Evolutionary conservation across 75 land plant species (phyloP), one percentile per base, ranked within the genome.

Genomic region (Larix kaempferi): DNA sequence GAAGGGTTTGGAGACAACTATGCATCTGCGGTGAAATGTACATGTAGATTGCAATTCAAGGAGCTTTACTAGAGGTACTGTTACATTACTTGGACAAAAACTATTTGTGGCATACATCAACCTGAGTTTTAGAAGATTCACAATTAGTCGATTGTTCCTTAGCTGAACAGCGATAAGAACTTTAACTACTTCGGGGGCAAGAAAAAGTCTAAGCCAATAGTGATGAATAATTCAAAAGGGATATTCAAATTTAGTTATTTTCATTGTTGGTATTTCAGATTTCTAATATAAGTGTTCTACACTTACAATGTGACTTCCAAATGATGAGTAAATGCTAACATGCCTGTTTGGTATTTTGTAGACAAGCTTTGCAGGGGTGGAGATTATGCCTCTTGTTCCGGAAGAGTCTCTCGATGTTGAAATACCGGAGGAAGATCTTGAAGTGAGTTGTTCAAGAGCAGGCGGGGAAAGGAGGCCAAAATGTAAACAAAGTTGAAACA

Each of bases 401-500:
- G 99, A 97, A 76, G 91, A 89, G 56, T 89, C 92, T 8, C 14
- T 93, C 59, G 77, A 89, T 76, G 91, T 97, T 72, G 94, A 95
- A 29, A 89, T 97, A 56, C 94, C 99, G 1, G 99, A 97, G 26
- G 88, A 94, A 66, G 98, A 97, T 69, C 85, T 97, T 64, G 98
- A 97, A 29, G 91, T 97, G 44, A 84, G 86, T 39, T 86, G 73
- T 69, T 74, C 91, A 54, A 82, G 98, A 88, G 95, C 99, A 19
- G 99, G 99, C 29, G 99, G 99, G 99, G 13, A 93, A 89, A 83
- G 99, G 99, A 13, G 99, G 99, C 17, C 99, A 97, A 80, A 97
- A 97, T 86, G 99, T 97, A 66, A 97, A 97, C 81, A 97, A 97
- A 80, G 94, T 97, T 73, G 99, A 97, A 83, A 91, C 98, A 26